phyloP scores from a whole-genome alignment of 306 rosid genomes.

The Sindora glabra region DNA sequence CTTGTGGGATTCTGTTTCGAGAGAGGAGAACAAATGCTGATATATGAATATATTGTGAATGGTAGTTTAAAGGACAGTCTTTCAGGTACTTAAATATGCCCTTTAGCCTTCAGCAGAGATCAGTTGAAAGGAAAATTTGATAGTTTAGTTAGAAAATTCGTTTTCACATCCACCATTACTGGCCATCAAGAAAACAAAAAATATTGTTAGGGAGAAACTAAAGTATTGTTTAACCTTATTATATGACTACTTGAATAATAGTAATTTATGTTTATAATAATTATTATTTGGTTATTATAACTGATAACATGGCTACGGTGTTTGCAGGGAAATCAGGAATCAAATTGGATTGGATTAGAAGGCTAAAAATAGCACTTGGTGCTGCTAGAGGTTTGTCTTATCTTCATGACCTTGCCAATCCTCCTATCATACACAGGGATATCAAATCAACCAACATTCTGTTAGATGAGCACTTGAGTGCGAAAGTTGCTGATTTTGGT shows the following conservation, averaged over 20 bases:
- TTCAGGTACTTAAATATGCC: constrained; percentile 18
- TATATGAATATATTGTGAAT: constrained; percentile 34
- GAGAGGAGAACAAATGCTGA: constrained; percentile 40
- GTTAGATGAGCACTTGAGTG: constrained; percentile 26
- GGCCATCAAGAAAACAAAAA: too few relatives aligned
- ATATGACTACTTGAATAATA: too few relatives aligned
- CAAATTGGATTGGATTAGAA: constrained; percentile 36
- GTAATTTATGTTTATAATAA: too few relatives aligned
- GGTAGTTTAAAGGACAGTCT: constrained; percentile 32
- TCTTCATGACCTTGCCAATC: constrained; percentile 57
- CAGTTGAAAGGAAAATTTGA: too few relatives aligned
- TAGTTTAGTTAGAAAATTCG: too few relatives aligned
- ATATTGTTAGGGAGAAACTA: too few relatives aligned
- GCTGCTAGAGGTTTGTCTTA: constrained; percentile 52
- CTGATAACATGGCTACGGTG: not conserved
- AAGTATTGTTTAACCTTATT: too few relatives aligned
- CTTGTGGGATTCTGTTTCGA: constrained; percentile 45
- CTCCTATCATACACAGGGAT: constrained; percentile 70
- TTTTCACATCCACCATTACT: too few relatives aligned
- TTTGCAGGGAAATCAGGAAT: constrained; percentile 37
- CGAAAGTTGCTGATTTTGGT: constrained; percentile 49
- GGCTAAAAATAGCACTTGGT: constrained; percentile 38
- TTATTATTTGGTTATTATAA: not conserved
- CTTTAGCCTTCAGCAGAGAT: not conserved
- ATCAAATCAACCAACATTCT: constrained; percentile 55